These are phyloP conservation scores for Striga hermonthica DNA, from an alignment of 305 asterid genomes.

Conservation along the genomic window DNA sequence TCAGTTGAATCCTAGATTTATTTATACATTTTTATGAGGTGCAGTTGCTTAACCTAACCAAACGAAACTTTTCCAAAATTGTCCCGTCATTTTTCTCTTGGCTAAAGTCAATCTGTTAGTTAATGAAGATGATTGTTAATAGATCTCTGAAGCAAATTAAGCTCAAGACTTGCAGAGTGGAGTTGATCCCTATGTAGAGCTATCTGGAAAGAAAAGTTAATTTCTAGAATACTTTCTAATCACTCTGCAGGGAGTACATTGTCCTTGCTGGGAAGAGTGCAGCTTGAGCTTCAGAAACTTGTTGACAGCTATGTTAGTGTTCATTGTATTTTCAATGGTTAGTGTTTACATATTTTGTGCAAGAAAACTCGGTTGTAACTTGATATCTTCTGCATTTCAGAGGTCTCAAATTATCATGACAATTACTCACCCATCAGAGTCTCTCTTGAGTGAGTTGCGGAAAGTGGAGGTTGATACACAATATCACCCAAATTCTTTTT, in stretches of 20 bases:
- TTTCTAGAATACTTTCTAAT: slow-evolving; percentile 28
- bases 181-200: not conserved
- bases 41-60: slow-evolving; percentile 3
- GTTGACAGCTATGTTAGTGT: slow-evolving; percentile 73
- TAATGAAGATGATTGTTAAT: slow-evolving; percentile 2
- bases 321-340: slow-evolving; percentile 27
- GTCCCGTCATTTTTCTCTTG: slow-evolving; percentile 9
- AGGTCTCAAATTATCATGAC: slow-evolving; percentile 72
- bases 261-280: slow-evolving; percentile 61
- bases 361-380: slow-evolving; percentile 36
- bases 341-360: slow-evolving; percentile 13
- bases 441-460: slow-evolving; percentile 81
- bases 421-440: slow-evolving; percentile 82
- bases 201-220: slow-evolving; percentile 18
- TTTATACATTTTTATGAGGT: slow-evolving; percentile 6
- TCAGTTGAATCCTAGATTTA: not conserved
- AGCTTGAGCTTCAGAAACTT: slow-evolving; percentile 75
- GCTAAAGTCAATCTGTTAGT: slow-evolving; percentile 12
- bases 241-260: slow-evolving; percentile 61
- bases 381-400: slow-evolving; percentile 46
- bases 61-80: not conserved
- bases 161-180: slow-evolving; percentile 1
- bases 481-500: not conserved
- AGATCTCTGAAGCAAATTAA: slow-evolving; percentile 18
- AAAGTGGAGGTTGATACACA: slow-evolving; percentile 70